Conservation (phyloP, 306 rosid species). For the Begonia fuchsioides region DNA sequence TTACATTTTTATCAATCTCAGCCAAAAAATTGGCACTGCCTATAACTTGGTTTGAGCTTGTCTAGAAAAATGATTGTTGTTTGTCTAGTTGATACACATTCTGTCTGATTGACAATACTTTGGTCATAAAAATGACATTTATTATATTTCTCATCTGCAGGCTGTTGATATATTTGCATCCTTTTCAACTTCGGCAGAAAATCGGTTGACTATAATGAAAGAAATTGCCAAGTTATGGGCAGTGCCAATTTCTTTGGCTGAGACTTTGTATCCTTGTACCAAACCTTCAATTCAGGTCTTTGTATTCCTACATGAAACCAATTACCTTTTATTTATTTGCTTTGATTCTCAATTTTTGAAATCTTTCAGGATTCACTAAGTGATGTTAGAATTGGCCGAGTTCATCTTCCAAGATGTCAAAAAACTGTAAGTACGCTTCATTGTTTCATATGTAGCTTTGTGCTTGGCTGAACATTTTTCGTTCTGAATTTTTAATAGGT, state of each 20-base stretch:
- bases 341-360: constrained; percentile 21
- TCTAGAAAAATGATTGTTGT: too few species aligned
- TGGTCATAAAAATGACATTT: not conserved
- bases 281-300: constrained; percentile 67
- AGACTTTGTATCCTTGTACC: constrained; percentile 43
- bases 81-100: constrained; percentile 4
- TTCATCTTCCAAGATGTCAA: constrained; percentile 26
- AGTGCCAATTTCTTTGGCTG: constrained; percentile 35
- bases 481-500: constrained; percentile 28
- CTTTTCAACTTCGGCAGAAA: constrained; percentile 46
- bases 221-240: constrained; percentile 57
- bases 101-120: not conserved
- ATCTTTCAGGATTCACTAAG: constrained; percentile 45
- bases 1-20: not conserved
- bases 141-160: constrained; percentile 25
- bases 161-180: constrained; percentile 85
- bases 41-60: too few species aligned
- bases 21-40: too few species aligned
- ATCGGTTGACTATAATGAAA: constrained; percentile 55
- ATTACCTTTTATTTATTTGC: not conserved
- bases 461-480: constrained; percentile 8
- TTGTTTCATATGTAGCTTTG: constrained; percentile 2
- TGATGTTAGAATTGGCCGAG: constrained; percentile 64
- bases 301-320: not conserved
- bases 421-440: constrained; percentile 36